A percentile compares a stretch with the other conserved stretches of the same genome.
Conservation (phyloP, 2,329 filamentous ascomycete species). For the Diaporthe longicolla region DNA sequence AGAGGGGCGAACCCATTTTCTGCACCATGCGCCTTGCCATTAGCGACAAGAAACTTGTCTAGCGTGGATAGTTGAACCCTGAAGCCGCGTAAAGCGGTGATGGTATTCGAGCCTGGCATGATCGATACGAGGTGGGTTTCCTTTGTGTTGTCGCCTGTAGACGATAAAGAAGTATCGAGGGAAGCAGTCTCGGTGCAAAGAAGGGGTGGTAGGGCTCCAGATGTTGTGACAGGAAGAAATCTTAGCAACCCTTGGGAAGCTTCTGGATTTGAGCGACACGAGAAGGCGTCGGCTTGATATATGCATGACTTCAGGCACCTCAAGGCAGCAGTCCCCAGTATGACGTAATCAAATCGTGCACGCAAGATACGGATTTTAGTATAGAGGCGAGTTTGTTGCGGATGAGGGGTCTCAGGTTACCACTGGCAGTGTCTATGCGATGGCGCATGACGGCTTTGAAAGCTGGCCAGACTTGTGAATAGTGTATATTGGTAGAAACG, state of each 20-base stretch:
- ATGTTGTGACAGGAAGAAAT: conserved; percentile 3
- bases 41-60: conserved; percentile 12
- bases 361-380: neutral
- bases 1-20: neutral
- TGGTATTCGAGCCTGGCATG: conserved; percentile 10
- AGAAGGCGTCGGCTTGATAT: neutral
- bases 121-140: neutral
- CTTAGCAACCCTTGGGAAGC: neutral
- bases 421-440: too few species aligned
- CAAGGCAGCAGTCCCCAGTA: conserved; percentile 9
- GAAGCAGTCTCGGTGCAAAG: neutral
- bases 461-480: too few species aligned
- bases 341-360: neutral
- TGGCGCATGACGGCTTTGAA: too few species aligned
- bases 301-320: conserved; percentile 8
- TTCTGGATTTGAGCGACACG: neutral
- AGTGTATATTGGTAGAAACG: too few species aligned
- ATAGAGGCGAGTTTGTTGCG: too few species aligned
- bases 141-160: neutral
- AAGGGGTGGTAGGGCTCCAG: neutral
- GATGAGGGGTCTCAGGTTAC: too few species aligned
- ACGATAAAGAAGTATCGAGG: neutral
- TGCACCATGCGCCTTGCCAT: neutral
- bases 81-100: conserved; percentile 14
- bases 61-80: neutral